Evolutionary conservation across 495 filamentous ascomycete genomes (phyloP), one percentile per base, ranked within the genome.

Genomic region (Neurospora tetraspora): DNA sequence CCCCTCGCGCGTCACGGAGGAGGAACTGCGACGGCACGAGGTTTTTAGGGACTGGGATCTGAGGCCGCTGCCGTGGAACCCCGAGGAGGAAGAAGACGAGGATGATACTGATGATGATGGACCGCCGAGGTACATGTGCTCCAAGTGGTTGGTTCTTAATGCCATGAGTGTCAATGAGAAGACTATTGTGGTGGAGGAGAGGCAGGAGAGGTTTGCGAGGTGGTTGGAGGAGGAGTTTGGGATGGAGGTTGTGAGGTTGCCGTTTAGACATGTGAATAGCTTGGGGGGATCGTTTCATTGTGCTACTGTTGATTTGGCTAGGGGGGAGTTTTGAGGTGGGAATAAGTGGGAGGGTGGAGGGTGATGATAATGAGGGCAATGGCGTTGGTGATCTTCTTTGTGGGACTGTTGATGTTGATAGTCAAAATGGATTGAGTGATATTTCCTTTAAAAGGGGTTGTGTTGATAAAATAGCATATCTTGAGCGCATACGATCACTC

Each of bases 261-360:
- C 70, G 38, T 71, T 71, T 37, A 27, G n/a, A 34, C 70, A 71
- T 23, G 70, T 71, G 27, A 59, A 71, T 20, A 71, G 70, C 70
- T 36, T 71, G 38, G 70, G 70, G n/a, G 70, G 70, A 4, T 71
- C 70, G 31, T 71, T 65, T 45, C 70, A 71, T 45, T 71, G 70
- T 61, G 70, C 70, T 27, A 71, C 70, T 4, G 70, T 71, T 59
- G 70, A 69, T 72, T 45, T 73, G n/a, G 47, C 72, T 4, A 65
- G 53, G 7, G 27, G 27, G 11, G 53, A 61, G 23, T 16, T 61
- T 61, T 61, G 12, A 31, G 12, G 11, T 59, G 45, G 20, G 34
- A 34, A 34, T 34, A 59, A 3, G 23, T 0, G 23, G 47, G 11
- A 53, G 45, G 20, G 20, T n/a, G 43, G 43, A 5, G 20, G 11